Evolutionary conservation across 2,329 filamentous ascomycete species (phyloP), one percentile per base, ranked within the genome.

Genomic region (Fusarium albidum): DNA sequence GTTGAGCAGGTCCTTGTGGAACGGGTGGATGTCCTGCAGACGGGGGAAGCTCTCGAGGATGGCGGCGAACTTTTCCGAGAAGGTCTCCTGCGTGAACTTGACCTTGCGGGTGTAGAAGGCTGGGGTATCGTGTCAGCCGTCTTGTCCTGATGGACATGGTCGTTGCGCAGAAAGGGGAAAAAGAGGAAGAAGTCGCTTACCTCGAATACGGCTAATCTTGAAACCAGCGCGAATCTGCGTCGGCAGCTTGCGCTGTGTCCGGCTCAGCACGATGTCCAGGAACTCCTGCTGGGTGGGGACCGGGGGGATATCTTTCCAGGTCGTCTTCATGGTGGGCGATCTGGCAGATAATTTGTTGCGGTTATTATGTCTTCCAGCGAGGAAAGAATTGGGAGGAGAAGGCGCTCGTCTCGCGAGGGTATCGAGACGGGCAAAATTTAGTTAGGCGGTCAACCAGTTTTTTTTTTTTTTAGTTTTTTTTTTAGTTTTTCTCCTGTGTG

Each of bases 41-140:
- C 93, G 86, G 49, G 95, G 95, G 71, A 99, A 97, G 68, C 90
- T 91, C 74, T 96, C 91, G 69, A 98, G 86, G 69, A 97, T 97
- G 55, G 88, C 85, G 64, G 86, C 86, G 64, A 99, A 87, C 78
- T 98, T 98, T 75, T 99, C 95, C 63, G 88, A 87, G 76, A 97
- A 97, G 34, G 94, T 98, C 79, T 99, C 95, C 71, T 94, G 89
- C 6, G 95, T 97, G 78, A 92, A 99, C 78, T 98, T 98, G 82
- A 97, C 93, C 78, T 98, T 98, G 74, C 95, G 83, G 38, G 94
- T 97, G 77, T 98, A 98, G 79, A 98, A 98, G 42, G 86, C 89
- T 88, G 63, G 64, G 12, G 12, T 18, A n/a, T 11, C 9, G n/a
- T 18, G 40, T 66, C 34, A 65, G 59, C 37, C 25, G 50, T 25